These are phyloP conservation scores for Colletotrichum eremochloae DNA, from an alignment of 2,329 filamentous ascomycete genomes.

Conservation along the genomic window DNA sequence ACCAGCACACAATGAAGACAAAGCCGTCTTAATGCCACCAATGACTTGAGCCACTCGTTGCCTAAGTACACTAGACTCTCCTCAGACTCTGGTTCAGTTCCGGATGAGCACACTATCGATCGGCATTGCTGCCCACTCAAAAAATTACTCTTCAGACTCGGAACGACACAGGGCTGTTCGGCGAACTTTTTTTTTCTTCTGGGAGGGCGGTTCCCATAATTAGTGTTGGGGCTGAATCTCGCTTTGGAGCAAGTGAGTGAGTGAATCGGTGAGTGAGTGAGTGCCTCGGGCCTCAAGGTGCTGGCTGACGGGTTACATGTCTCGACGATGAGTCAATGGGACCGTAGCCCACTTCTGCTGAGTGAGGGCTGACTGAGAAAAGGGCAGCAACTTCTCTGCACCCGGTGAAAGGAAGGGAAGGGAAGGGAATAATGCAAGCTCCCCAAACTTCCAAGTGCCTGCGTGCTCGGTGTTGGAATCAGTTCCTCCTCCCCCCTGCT, in stretches of 20 bases:
- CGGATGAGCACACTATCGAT: background rate
- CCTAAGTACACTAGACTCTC: background rate
- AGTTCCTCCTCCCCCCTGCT: conserved; percentile 21
- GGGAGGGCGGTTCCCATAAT: background rate
- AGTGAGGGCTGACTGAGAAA: background rate
- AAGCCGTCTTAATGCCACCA: background rate
- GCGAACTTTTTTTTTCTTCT: background rate
- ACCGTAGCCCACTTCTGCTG: background rate
- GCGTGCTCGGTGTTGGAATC: background rate
- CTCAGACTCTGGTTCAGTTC: background rate
- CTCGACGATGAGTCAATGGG: background rate
- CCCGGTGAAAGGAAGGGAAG: conserved; percentile 9
- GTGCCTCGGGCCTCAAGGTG: background rate
- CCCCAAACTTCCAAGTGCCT: conserved; percentile 21
- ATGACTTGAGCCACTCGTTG: background rate
- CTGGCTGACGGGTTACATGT: background rate
- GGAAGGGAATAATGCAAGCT: background rate
- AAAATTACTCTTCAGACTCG: background rate
- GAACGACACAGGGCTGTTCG: background rate
- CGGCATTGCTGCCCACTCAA: background rate
- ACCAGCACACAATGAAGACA: conserved; percentile 23
- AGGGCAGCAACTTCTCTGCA: background rate
- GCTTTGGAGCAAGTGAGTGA: background rate
- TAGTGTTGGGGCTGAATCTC: background rate
- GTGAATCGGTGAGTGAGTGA: background rate